Evolutionary conservation across 306 rosid genomes (phyloP).

Genomic region (Castanea crenata): DNA sequence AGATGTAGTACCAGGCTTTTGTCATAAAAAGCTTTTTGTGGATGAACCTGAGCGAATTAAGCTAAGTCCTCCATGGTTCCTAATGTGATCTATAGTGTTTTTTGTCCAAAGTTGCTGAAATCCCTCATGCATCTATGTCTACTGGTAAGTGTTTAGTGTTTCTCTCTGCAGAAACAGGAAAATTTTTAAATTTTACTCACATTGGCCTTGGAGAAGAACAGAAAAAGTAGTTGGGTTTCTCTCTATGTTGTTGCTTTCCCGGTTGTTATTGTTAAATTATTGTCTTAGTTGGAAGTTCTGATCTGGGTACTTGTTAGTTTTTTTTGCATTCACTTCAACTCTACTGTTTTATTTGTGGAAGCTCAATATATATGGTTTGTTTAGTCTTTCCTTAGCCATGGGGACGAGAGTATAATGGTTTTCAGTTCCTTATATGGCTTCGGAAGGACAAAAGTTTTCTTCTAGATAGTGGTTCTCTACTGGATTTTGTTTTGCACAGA

Average conservation of each 20-base stretch:
- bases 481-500: slow-evolving; percentile 21
- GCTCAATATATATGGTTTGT: background rate
- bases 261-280: background rate
- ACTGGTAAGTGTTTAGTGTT: slow-evolving; percentile 25
- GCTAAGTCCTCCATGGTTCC: slow-evolving; percentile 1
- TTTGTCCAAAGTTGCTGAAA: slow-evolving; percentile 3
- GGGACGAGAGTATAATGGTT: slow-evolving; percentile 8
- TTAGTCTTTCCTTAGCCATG: slow-evolving; percentile 16
- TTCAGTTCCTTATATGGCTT: background rate
- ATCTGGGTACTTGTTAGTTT: slow-evolving; percentile 4
- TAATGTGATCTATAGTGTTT: slow-evolving; percentile 3
- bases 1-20: slow-evolving; percentile 3
- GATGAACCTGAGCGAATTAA: background rate
- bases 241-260: background rate
- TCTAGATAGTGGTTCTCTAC: slow-evolving; percentile 13
- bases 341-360: slow-evolving; percentile 4
- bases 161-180: slow-evolving; percentile 5
- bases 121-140: slow-evolving; percentile 16
- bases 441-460: background rate
- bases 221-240: slow-evolving; percentile 1
- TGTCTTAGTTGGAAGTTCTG: slow-evolving; percentile 13
- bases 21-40: slow-evolving; percentile 1
- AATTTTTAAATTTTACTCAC: slow-evolving; percentile 11
- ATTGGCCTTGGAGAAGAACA: slow-evolving; percentile 7
- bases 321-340: background rate